Evolutionary conservation across 805 yeast genomes (phyloP), one percentile per base, ranked within the genome.

Genomic region (Metschnikowia borealis): DNA sequence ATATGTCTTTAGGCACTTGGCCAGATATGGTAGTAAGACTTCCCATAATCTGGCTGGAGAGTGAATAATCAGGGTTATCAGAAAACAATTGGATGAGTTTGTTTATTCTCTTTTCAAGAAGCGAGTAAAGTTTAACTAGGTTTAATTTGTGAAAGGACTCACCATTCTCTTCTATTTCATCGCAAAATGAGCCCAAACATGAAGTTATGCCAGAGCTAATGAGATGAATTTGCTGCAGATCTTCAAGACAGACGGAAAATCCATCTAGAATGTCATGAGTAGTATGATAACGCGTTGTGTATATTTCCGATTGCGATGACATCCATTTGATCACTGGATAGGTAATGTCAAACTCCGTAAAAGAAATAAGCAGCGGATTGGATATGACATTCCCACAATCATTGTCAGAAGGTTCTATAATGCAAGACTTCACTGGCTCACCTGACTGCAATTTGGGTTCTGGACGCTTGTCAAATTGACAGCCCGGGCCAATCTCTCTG

Each of bases 91-190:
- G 31, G 0, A 62, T 52, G 0, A 82, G 61, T n/a, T 58, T 57
- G 0, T 57, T 54, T 2, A 80, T 70, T 53, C 73, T 81, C 0
- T 20, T 39, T 13, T 68, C 61, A 7, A 85, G 59, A 54, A 64
- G 78, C 0, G 53, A 49, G 2, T 71, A 50, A 2, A 79, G 71
- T 49, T 70, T 76, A 1, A 56, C 59, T 3, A 63, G 50, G 1
- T 80, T 71, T 31, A 77, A 71, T 58, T 75, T 80, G 62, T 64
- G 71, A 52, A 68, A 73, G 0, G 21, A 29, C 39, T 69, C 75
- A 13, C 60, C 70, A 42, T 62, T 64, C 53, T 73, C 74, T 5
- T 54, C 55, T 8, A 73, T 59, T 1, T 51, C 52, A 7, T 70
- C 75, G 54, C 73, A 70, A 1, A 69, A 56, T 5, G 31, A 38